Conservation (phyloP, 2,329 filamentous ascomycete genomes). For the Colletotrichum salicis region DNA sequence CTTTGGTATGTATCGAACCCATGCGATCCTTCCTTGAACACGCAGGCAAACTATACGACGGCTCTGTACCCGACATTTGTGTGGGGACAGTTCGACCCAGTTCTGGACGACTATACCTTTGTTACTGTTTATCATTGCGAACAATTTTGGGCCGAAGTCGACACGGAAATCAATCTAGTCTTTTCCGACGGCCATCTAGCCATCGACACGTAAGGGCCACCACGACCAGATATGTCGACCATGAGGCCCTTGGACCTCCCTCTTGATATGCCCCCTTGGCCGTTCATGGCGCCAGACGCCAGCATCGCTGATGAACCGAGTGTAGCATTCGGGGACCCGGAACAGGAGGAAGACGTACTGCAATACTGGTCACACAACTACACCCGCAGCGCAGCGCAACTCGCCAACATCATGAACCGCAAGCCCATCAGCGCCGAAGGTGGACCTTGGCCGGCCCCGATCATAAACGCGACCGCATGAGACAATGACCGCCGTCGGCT, state of each 20-base stretch:
- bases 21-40: not conserved
- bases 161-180: slow-evolving; percentile 11
- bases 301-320: too few relatives aligned
- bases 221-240: not conserved
- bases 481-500: slow-evolving; percentile 13
- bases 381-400: slow-evolving; percentile 4
- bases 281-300: too few relatives aligned
- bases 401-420: slow-evolving; percentile 7
- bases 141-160: slow-evolving; percentile 9
- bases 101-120: not conserved
- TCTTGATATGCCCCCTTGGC: not conserved
- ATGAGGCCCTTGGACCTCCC: not conserved
- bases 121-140: slow-evolving; percentile 15
- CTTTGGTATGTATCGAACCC: too few relatives aligned
- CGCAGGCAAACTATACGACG: not conserved
- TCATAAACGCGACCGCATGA: not conserved
- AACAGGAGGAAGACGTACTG: not conserved
- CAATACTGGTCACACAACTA: not conserved
- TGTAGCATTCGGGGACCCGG: not conserved
- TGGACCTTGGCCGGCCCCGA: not conserved
- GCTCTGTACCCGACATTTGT: not conserved
- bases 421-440: not conserved
- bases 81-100: not conserved
- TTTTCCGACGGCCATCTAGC: not conserved
- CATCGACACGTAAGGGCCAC: slow-evolving; percentile 17